phyloP scores from a whole-genome alignment of 2,329 filamentous ascomycete genomes.

The Colletotrichum falcatum region DNA sequence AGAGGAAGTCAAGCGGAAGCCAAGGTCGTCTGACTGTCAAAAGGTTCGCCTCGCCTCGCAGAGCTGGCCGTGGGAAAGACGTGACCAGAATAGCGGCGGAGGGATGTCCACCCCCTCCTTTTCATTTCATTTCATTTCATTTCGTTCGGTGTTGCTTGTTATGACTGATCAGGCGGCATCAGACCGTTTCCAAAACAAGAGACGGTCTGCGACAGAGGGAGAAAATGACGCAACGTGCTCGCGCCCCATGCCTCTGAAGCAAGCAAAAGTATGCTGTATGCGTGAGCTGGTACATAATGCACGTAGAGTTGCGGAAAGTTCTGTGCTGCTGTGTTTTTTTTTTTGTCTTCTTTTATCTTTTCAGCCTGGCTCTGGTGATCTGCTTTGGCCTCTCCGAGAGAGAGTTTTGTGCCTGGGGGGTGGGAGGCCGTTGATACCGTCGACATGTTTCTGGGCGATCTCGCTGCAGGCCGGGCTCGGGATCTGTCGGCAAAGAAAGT shows the following conservation, averaged over 20 bases:
- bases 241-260: background rate
- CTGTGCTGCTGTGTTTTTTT: background rate
- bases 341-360: background rate
- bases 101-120: too few species aligned
- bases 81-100: too few species aligned
- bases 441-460: background rate
- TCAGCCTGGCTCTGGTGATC: background rate
- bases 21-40: constrained; percentile 29
- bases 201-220: background rate
- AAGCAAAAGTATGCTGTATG: background rate
- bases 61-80: constrained; percentile 2
- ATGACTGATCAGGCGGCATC: constrained; percentile 24
- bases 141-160: constrained; percentile 18
- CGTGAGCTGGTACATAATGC: constrained; percentile 1
- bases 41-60: background rate
- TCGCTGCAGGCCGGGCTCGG: background rate
- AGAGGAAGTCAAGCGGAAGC: constrained; percentile 20
- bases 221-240: background rate
- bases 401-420: background rate
- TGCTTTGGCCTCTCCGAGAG: background rate
- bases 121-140: background rate
- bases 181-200: constrained; percentile 31
- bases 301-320: background rate
- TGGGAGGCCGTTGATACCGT: background rate
- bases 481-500: constrained; percentile 8